phyloP scores from a whole-genome alignment of 2,329 filamentous ascomycete species.

The Fusarium sp. region DNA sequence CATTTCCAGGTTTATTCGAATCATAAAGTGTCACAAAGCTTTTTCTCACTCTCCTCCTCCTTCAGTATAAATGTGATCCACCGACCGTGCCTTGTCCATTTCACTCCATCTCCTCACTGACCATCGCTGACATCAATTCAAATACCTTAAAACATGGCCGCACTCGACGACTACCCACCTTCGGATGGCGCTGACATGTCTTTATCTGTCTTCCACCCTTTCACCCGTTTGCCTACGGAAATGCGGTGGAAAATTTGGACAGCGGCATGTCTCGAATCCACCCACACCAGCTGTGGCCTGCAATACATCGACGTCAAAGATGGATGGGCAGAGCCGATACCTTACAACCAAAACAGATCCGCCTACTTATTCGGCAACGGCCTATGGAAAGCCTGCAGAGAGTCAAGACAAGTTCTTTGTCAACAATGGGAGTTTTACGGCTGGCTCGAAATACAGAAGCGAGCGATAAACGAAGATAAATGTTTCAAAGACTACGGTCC shows the following conservation, averaged over 20 bases:
- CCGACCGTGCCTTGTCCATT: accelerated
- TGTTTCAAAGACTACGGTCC: accelerated
- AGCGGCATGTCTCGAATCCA: background rate
- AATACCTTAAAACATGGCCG: background rate
- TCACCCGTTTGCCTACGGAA: background rate
- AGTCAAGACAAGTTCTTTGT: background rate
- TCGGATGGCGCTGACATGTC: background rate
- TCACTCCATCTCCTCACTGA: background rate
- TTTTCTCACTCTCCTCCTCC: too few relatives aligned
- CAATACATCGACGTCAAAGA: background rate
- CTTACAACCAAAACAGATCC: background rate
- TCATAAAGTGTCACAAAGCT: background rate
- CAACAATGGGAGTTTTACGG: too few relatives aligned
- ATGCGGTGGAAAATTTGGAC: background rate
- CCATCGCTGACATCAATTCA: accelerated
- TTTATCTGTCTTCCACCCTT: background rate
- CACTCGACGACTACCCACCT: background rate
- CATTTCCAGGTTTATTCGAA: background rate
- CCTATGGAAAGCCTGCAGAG: background rate
- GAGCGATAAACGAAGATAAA: background rate
- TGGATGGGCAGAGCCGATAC: background rate
- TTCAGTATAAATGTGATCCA: background rate
- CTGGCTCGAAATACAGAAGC: background rate
- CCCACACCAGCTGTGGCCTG: accelerated
- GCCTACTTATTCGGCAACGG: background rate